Evolutionary conservation across 1,139 yeast species (phyloP), one percentile per base, ranked within the genome.

Genomic region (Suhomyces choctaworum): DNA sequence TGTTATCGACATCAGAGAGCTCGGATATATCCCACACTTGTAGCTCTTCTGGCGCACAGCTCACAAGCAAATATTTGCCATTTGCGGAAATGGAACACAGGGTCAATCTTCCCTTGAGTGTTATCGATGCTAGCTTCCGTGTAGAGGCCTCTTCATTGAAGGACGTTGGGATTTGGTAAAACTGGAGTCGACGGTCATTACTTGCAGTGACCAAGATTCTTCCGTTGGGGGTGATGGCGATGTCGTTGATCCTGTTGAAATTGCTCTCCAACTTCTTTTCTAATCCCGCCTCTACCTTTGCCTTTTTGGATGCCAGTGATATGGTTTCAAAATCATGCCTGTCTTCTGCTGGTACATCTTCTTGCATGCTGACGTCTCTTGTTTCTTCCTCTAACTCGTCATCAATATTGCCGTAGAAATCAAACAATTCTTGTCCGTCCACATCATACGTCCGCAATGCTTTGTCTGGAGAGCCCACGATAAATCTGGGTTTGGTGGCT

Each of bases 401-500:
- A 29, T 66, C 70, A 3, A 65, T 58, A 39, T 66, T 69, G 13
- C 64, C 65, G 42, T 69, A 69, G 44, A 70, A 70, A 44, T 70
- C 76, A 48, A 67, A 66, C 9, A 70, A 45, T 40, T 69, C 74
- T 3, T 46, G 48, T 5, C 76, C 75, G 15, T 62, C 58, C 16
- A 75, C 50, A 46, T 80, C 77, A 64, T 76, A 85, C 10, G 84
- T 72, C 22, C 77, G 74, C 39, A 88, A 73, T 31, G 77, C 80
- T 45, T 80, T 80, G 54, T 87, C 96, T 0, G 90, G 88, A 1
- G 92, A 80, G 0, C 95, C 94, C 14, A 84, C 68, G 8, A 87
- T 69, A 43, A 86, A 82, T 39, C 72, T 74, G 15, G 80, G 76
- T 2, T 46, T 39, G 8, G 41, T 7, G 25, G 36, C 64, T 58